Percentiles rank a stretch among this genome's conserved stretches.
These are phyloP conservation scores for Yamadazyma endophytica DNA, from an alignment of 805 yeast species.

Conservation along the genomic window DNA sequence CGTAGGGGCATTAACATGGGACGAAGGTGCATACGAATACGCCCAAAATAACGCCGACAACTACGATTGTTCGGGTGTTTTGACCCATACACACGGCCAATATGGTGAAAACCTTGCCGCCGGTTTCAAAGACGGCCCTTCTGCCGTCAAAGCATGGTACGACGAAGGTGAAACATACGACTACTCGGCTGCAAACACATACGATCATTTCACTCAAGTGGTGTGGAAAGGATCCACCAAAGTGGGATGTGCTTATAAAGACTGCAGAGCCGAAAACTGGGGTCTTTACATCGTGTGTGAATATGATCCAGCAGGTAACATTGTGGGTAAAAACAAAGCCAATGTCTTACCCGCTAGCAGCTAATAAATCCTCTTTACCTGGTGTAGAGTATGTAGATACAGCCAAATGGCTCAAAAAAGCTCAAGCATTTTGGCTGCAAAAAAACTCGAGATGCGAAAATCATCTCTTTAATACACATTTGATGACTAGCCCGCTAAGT, in stretches of 20 bases:
- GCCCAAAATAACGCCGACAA: conserved; percentile 46
- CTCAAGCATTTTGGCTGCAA: too few relatives aligned
- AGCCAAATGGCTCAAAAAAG: too few relatives aligned
- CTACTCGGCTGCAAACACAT: conserved; percentile 31
- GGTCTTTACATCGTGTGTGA: conserved; percentile 69
- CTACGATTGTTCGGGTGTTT: conserved; percentile 46
- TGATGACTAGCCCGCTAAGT: too few relatives aligned
- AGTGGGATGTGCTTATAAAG: conserved; percentile 72
- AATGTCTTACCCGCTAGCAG: conserved; percentile 21
- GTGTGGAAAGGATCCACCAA: conserved; percentile 63
- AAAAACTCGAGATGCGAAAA: too few relatives aligned
- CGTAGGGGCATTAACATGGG: conserved; percentile 55
- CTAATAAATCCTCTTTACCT: too few relatives aligned
- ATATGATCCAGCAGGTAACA: conserved; percentile 75
- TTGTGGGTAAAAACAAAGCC: conserved; percentile 35
- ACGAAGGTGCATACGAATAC: conserved; percentile 43
- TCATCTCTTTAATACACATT: too few relatives aligned
- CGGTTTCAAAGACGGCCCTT: conserved; percentile 28
- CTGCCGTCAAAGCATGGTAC: conserved; percentile 40
- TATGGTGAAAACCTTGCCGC: conserved; percentile 40
- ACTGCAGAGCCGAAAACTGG: conserved; percentile 43
- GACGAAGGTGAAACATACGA: conserved; percentile 29
- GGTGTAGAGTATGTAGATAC: conserved; percentile 33
- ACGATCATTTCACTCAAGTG: conserved; percentile 72
- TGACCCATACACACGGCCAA: conserved; percentile 35